Base-by-base conservation (phyloP, 306 rosid species). In the Vigna radiata region DNA sequence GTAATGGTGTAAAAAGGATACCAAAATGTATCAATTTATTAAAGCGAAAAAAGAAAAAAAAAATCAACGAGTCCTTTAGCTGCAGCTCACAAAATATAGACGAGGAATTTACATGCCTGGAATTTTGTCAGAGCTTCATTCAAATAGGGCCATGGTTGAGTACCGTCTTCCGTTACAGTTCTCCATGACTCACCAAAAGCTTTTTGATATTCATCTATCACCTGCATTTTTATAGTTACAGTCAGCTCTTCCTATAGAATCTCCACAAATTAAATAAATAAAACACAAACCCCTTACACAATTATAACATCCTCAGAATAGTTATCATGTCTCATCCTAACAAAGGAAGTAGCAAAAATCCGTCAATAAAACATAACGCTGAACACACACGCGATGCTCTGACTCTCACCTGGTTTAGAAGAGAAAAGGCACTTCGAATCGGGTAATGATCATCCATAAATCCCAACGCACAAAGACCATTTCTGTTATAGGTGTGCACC, bases 361-460 rank as follows among this genome's bases (percentile, higher is more conserved):
- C n/a, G 47, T 76, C 27, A 36, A 70, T 23, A 72, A 29, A 36
- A 61, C 9, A 66, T 1, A 84, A 65, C 19, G 68, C 12, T 62
- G 44, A 71, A 55, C 70, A 36, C 5, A 68, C 39, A 25, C 4
- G 64, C 29, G 52, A 5, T 65, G 43, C 16, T 50, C 69, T 64
- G 67, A 87, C 88, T 19, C 81, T 73, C 50, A 95, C 99, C 97
- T 95, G 86, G 77, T 86, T 92, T 56, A 95, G 93, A 83, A 95
- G 88, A 66, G 99, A 95, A 84, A 95, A 95, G 13, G 99, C 86
- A 37, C 99, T 95, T 37, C 99, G 89, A 77, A 92, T 88, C 0
- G 99, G 99, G 83, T 95, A 92, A 87, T 92, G 96, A 77, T 95
- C 99, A 74, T 95, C 99, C 99, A 95, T 95, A 78, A 95, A 92